Evolutionary conservation across 192 early-diverging fungal species (phyloP), one percentile per base, ranked within the genome.

Genomic region (Gigaspora rosea): DNA sequence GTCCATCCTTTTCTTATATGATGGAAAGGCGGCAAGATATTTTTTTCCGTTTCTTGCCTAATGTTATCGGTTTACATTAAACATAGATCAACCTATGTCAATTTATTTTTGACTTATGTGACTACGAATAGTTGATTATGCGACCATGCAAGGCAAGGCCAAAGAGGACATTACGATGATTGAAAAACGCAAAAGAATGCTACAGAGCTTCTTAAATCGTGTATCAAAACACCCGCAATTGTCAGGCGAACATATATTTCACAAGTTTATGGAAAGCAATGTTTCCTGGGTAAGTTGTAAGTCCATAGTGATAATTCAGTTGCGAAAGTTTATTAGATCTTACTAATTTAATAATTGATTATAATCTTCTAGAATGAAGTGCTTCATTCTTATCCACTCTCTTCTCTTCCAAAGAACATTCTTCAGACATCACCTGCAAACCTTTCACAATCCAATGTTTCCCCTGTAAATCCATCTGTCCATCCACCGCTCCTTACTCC

Each of bases 131-230:
- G 90, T 83, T 64, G 90, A 89, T 70, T 91, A 90, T 80, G 90
- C 90, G 78, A 87, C 90, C 15, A 85, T 94, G 66, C 95, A 95
- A 80, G 91, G 88, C 76, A 92, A 95, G 75, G 93, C 94, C 56
- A 95, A 97, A 81, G 93, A 98, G 82, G 96, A 99, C 84, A 88
- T 92, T 47, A 84, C 87, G 46, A 94, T 96, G 72, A 94, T 99
- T 33, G 94, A 95, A 75, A 89, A 92, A 50, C 89, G 97, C 63
- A 96, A 96, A 84, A 87, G 95, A 22, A 92, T 95, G 93, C 86
- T 99, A 69, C 95, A 96, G 85, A 91, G 90, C 35, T 99, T 99
- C 78, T 81, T 99, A 76, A 98, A 98, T 80, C 89, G 96, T 51
- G 78, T 98, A 56, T 93, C 90, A 3, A 90, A 89, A 77, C 95